These are phyloP conservation scores for Cytospora mali DNA, from an alignment of 2,329 filamentous ascomycete genomes.

Conservation along the genomic window DNA sequence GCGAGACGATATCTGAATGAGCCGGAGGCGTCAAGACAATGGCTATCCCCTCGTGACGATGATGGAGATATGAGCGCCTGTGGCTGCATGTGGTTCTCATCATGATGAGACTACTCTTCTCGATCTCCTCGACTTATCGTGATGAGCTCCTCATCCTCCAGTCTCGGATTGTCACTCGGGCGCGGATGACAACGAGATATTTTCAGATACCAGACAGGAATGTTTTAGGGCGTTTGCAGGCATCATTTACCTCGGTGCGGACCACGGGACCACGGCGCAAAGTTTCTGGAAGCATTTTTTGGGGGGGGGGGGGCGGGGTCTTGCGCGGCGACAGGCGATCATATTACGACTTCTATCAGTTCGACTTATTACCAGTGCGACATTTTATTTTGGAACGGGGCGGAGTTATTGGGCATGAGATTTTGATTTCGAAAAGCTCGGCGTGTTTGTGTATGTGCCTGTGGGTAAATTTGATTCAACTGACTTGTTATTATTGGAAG, in stretches of 20 bases:
- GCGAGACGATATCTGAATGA: background rate
- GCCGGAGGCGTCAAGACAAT: constrained; percentile 22
- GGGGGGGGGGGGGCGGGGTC: too few relatives aligned
- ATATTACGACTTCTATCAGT: background rate
- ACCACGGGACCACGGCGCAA: constrained; percentile 2
- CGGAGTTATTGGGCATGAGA: constrained; percentile 14
- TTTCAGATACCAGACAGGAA: background rate
- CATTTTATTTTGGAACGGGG: background rate
- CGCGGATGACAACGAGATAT: background rate
- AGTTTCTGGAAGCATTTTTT: background rate
- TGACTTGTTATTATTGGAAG: background rate
- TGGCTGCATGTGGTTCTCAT: constrained; percentile 57
- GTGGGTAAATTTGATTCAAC: background rate
- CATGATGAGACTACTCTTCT: constrained; percentile 36
- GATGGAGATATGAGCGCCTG: constrained; percentile 50
- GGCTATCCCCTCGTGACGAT: constrained; percentile 28
- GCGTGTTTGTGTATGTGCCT: background rate
- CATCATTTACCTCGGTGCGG: background rate
- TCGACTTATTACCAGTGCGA: constrained; percentile 5
- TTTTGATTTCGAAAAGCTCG: constrained; percentile 9
- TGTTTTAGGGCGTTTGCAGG: background rate
- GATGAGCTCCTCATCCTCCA: background rate
- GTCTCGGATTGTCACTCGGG: background rate
- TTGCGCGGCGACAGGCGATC: constrained; percentile 12
- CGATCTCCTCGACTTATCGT: background rate